Percentiles rank a stretch among this genome's conserved stretches.
Conservation (phyloP, 73 alveolate genomes). For the Stentor coeruleus region DNA sequence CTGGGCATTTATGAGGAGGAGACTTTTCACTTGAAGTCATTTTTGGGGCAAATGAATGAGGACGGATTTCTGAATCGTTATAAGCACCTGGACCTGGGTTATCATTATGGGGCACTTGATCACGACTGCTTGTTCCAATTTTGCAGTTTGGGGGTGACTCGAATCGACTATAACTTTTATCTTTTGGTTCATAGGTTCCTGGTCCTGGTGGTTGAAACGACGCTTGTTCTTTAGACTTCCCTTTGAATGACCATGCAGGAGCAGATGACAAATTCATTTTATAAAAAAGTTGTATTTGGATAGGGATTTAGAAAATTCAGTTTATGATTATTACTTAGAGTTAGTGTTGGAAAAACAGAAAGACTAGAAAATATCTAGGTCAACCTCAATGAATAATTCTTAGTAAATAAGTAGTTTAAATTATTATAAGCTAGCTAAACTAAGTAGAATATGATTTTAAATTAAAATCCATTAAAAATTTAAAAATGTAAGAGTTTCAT, state of each 20-base stretch:
- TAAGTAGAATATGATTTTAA: background rate
- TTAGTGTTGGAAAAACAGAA: no score
- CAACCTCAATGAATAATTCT: no score
- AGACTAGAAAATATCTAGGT: no score
- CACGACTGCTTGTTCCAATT: no score
- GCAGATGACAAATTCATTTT: background rate
- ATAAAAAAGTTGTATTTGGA: no score
- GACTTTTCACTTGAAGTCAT: background rate
- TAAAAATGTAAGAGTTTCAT: no score
- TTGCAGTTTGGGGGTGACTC: no score
- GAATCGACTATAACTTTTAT: no score
- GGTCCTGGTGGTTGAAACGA: background rate
- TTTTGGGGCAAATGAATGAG: no score
- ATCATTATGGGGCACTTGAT: background rate
- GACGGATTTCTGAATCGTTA: background rate
- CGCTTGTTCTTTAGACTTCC: background rate
- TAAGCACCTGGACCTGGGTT: background rate
- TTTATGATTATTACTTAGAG: no score
- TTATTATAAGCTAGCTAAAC: background rate
- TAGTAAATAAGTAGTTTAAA: background rate
- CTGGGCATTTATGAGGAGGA: background rate
- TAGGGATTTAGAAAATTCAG: no score
- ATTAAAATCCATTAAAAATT: background rate
- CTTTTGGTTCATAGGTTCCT: background rate
- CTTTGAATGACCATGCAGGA: conserved; percentile 3